Evolutionary conservation across 1,139 yeast genomes (phyloP), one percentile per base, ranked within the genome.

Genomic region (Williopsis jadinii): DNA sequence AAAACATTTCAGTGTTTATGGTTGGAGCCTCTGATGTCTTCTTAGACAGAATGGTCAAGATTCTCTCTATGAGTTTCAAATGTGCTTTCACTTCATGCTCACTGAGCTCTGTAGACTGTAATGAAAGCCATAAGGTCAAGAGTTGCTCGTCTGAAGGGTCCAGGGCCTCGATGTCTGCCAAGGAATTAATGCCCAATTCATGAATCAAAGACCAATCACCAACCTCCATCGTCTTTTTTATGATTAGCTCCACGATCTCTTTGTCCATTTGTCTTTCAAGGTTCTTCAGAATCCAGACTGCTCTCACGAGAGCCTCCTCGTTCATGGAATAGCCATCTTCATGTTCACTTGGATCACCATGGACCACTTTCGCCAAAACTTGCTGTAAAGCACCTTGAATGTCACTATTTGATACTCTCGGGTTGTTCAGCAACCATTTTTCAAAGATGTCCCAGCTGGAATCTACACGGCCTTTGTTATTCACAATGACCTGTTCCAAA

Each of bases 391-490:
- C 41, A 1, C 26, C 36, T 30, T 52, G 50, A 2, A 30, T 5
- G 31, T 28, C 28, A 12, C n/a, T 10, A 12, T 24, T 35, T n/a
- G 24, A 3, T 12, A 37, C 12, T 28, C 19, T 14, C n/a, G 13
- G 10, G 32, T 24, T 12, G 14, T 31, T 31, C 1, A 15, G 9
- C 9, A 41, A 30, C 40, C 48, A 41, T 9, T 42, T 42, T 19
- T 39, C 45, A 32, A 53, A 52, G 4, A 54, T 35, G 38, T 54
- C 59, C 54, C 54, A 54, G 2, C 57, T 49, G 1, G 52, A 39
- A 27, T 45, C 39, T 2, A 53, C 56, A 12, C 59, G 44, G 2
- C 59, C 59, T 12, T 56, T 48, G 31, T 54, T 54, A n/a, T 44
- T 28, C 28, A 40, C 42, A 9, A 54, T 43, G 11, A 54, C 45